Base-by-base conservation (phyloP, 306 rosid species). In the Quercus berberidifolia region DNA sequence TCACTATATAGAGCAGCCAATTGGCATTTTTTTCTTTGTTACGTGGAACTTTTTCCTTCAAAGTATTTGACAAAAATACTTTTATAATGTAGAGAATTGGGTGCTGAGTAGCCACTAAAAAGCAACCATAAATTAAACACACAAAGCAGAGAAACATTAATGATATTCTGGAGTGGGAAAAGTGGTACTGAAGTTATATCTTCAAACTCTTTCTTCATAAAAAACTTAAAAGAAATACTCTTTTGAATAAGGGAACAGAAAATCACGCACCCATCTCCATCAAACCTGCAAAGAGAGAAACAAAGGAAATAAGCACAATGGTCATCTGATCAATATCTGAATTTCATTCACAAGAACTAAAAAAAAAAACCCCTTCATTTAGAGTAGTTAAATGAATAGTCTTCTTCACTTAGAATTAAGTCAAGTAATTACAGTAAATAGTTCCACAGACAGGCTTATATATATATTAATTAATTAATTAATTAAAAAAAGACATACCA, bases 231-330 rank as follows among this genome's bases (percentile, higher is more conserved):
- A 43, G 63, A 80, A 76, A 69, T 58, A 15, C 74, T 17, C 33
- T 25, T 76, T 67, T 51, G 81, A 69, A 75, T 52, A 60, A 46
- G 38, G 73, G 78, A 72, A 76, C 52, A 78, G 76, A 77, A 76
- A 78, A 59, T 31, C 80, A 87, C 94, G 25, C 74, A 95, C 98
- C 99, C 99, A 83, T 92, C 99, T 84, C 99, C 99, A 81, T 95
- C 99, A 82, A 92, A 92, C 99, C 99, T 95, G 92, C 85, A 87
- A 51, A 79, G 51, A 67, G n/a, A 82, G 69, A 17, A 71, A 78
- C 26, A 82, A 86, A 64, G 62, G 49, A 14, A 55, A 74, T 83
- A 76, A 90, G 86, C 60, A 68, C 78, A 81, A 62, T 62, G 75
- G 19, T 73, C 75, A 74, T 49, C 52, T 52, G 15, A 20, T n/a